Conservation (phyloP, 192 early-diverging fungal genomes). For the Geosiphon pyriformis region DNA sequence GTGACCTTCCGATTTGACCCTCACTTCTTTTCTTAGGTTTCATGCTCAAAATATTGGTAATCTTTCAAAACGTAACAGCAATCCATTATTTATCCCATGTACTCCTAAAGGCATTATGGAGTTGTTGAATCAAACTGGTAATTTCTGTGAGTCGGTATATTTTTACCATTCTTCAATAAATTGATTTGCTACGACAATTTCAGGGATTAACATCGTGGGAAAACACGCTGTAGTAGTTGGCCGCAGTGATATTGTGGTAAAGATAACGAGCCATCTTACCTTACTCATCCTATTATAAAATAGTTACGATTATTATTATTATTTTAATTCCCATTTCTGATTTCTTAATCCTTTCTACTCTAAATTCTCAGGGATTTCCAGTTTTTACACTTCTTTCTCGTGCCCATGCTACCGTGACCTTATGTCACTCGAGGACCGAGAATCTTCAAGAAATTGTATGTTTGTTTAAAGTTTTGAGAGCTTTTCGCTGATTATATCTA, state of each 20-base stretch:
- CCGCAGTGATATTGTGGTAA: conserved; percentile 91
- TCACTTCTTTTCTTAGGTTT: conserved; percentile 55
- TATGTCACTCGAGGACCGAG: conserved; percentile 84
- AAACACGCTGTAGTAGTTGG: conserved; percentile 93
- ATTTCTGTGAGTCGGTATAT: too few species aligned
- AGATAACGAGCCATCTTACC: too few species aligned
- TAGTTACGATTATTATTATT: too few species aligned
- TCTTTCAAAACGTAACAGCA: conserved; percentile 72
- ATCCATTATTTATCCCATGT: conserved; percentile 88
- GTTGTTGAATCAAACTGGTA: conserved; percentile 65
- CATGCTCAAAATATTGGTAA: conserved; percentile 92
- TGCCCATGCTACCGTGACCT: conserved; percentile 85
- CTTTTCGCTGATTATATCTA: neutral
- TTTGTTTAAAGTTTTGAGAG: too few species aligned
- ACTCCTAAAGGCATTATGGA: conserved; percentile 94
- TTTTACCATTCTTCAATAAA: neutral
- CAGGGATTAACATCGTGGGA: conserved; percentile 65
- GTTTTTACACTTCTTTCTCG: conserved; percentile 76
- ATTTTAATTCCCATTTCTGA: neutral
- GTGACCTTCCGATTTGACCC: too few species aligned
- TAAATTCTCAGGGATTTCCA: conserved; percentile 61
- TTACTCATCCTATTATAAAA: too few species aligned
- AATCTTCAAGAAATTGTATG: conserved; percentile 74
- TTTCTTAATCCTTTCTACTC: neutral
- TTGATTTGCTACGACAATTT: conserved; percentile 17